Evolutionary conservation across 768 basidiomycete species (phyloP), one percentile per base, ranked within the genome.

Genomic region (Tremella fuciformis): DNA sequence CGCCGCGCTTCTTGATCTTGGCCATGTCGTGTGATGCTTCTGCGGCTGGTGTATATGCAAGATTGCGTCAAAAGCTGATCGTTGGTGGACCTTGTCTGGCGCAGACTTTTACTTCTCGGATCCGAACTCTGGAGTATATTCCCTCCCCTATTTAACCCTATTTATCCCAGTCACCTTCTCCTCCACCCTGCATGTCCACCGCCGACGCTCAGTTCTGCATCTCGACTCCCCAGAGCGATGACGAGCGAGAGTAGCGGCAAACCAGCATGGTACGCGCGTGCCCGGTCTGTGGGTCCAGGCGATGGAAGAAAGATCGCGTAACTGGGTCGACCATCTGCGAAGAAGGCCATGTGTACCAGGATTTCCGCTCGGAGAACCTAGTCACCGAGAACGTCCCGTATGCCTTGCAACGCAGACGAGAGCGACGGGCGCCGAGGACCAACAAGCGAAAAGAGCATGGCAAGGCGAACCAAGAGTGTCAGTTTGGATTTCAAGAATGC

Each of bases 261-360:
- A 34, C n/a, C 22, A 52, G 16, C 13, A 73, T 71, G 69, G 58
- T 62, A 9, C 81, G 80, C 62, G 82, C 84, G 44, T 94, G 91
- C 71, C 80, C 83, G 0, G 82, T 86, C 19, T 96, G 92, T 71
- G 85, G 88, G 8, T 92, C 91, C 21, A 84, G 83, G 50, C 84
- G 86, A 73, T 96, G 91, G 91, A 85, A 88, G 67, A 92, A 89
- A 70, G 89, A 91, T 59, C 84, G 85, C 11, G 82, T 85, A 0
- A 87, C 85, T 37, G 92, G 92, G 0, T 80, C 87, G 42, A 83
- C 92, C 42, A 85, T 86, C 1, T 96, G 92, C 76, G 88, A 85
- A 64, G 92, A 96, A 71, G 92, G 92, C 9, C 92, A 96, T 75
- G 83, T 94, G 59, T 82, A 91, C 26, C 88, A 90, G 82, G 85